Percentiles rank a stretch among this genome's conserved stretches.
phyloP scores from a whole-genome alignment of 106 monocot species.

The Hemerocallis citrina region DNA sequence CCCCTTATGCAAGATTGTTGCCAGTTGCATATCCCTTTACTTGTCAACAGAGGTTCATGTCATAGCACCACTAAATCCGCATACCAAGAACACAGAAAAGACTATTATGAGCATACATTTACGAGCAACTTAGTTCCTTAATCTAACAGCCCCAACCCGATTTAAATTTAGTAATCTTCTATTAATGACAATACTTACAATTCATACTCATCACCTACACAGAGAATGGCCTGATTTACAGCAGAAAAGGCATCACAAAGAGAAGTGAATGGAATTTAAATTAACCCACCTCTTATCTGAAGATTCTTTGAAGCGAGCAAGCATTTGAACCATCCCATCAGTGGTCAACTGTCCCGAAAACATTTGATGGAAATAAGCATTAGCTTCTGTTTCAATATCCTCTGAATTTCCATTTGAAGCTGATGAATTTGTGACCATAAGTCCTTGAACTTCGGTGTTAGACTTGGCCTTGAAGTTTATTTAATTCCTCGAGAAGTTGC shows the following conservation, averaged over 20 bases:
- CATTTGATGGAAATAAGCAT: constrained; percentile 93
- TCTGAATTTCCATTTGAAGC: constrained; percentile 33
- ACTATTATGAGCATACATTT: too few species aligned
- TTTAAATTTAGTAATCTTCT: too few species aligned
- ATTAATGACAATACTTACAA: neutral
- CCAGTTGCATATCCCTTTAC: too few species aligned
- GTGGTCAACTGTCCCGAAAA: constrained; percentile 73
- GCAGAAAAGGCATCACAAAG: neutral
- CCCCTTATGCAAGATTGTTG: too few species aligned
- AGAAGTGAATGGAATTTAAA: neutral
- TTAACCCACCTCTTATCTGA: constrained; percentile 50
- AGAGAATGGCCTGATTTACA: neutral
- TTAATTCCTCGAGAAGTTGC: constrained; percentile 51
- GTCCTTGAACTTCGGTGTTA: constrained; percentile 18
- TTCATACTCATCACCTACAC: neutral
- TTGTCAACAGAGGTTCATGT: too few species aligned
- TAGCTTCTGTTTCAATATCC: constrained; percentile 68
- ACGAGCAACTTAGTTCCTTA: too few species aligned
- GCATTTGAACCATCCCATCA: constrained; percentile 83
- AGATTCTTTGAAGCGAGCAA: constrained; percentile 88
- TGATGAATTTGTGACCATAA: constrained; percentile 14
- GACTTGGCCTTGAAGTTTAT: constrained; percentile 24
- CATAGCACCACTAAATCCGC: too few species aligned
- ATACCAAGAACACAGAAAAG: too few species aligned
- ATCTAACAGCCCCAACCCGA: too few species aligned